Evolutionary conservation across 106 monocot genomes (phyloP).

Genomic region (Narthecium ossifragum): DNA sequence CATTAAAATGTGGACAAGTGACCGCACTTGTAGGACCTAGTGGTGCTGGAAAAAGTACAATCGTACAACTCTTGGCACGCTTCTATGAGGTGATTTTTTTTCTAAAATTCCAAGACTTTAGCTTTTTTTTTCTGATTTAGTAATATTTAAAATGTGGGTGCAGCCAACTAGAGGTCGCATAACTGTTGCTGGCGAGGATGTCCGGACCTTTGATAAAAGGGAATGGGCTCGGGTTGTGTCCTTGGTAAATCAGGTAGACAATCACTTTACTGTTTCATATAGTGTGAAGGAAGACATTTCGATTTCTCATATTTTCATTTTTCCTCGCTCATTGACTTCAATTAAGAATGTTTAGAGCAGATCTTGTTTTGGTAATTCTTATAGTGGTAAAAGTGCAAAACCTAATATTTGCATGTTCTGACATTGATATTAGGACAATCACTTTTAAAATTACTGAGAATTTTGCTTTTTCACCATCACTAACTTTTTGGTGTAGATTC

Average conservation of each 20-base stretch:
- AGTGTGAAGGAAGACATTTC: too few species aligned
- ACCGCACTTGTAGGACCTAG: constrained; percentile 97
- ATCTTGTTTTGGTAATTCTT: too few species aligned
- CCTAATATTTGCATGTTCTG: too few species aligned
- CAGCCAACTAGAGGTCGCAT: constrained; percentile 94
- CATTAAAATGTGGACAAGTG: constrained; percentile 72
- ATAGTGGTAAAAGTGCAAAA: too few species aligned
- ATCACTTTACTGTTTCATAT: too few species aligned
- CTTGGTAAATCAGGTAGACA: constrained; percentile 97
- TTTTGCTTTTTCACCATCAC: too few species aligned
- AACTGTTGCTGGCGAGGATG: constrained; percentile 89
- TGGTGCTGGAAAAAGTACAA: constrained; percentile 99
- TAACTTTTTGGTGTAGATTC: too few species aligned
- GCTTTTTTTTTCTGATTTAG: background rate
- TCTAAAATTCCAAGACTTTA: background rate
- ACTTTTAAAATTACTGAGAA: too few species aligned
- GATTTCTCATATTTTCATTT: too few species aligned
- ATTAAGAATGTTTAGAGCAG: too few species aligned
- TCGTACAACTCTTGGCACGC: constrained; percentile 93
- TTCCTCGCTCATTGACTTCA: too few species aligned
- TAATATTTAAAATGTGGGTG: constrained; percentile 5
- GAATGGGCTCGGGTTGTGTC: constrained; percentile 88
- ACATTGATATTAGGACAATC: too few species aligned
- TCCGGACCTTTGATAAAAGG: constrained; percentile 89
- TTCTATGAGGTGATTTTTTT: constrained; percentile 81